These are phyloP conservation scores for Annulohypoxylon moriforme DNA, from an alignment of 495 filamentous ascomycete genomes.

Conservation along the genomic window DNA sequence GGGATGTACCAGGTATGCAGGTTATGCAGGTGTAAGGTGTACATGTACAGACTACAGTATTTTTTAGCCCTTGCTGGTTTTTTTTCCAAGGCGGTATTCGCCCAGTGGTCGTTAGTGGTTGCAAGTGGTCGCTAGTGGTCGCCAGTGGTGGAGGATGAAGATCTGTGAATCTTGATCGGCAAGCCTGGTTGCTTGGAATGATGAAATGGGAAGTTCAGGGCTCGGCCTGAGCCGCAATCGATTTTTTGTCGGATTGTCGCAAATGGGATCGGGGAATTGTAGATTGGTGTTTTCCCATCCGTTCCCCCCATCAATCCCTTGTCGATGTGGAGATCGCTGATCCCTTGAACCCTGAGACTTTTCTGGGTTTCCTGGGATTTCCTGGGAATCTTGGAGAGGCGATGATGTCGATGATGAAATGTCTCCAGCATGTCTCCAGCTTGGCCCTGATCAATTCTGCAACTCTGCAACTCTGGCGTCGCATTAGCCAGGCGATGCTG, in stretches of 20 bases:
- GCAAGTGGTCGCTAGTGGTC: no score
- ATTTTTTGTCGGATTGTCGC: slow-evolving; percentile 46
- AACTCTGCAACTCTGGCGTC: slow-evolving; percentile 37
- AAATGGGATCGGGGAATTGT: slow-evolving; percentile 48
- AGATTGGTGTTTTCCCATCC: slow-evolving; percentile 45
- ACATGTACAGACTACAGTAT: background rate
- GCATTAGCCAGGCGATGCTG: slow-evolving; percentile 22
- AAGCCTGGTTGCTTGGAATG: slow-evolving; percentile 42
- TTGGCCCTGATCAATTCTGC: slow-evolving; percentile 37
- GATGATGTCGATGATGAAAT: slow-evolving; percentile 47
- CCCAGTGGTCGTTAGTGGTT: no score
- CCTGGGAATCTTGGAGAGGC: slow-evolving; percentile 3
- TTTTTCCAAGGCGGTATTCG: background rate
- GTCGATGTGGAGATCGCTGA: slow-evolving; percentile 41
- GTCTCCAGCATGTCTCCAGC: slow-evolving; percentile 24
- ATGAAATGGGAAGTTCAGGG: slow-evolving; percentile 43
- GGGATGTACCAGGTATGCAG: no score
- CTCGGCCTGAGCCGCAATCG: slow-evolving; percentile 52
- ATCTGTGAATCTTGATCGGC: slow-evolving; percentile 45
- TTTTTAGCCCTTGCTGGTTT: slow-evolving; percentile 11
- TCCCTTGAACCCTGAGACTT: slow-evolving; percentile 23
- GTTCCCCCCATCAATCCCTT: slow-evolving; percentile 15
- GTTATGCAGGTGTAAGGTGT: slow-evolving; percentile 8
- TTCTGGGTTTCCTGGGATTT: background rate
- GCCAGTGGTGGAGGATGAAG: slow-evolving; percentile 41